These are phyloP conservation scores for Tieghemostelium lacteum DNA, from an alignment of 78 protist genomes.

Conservation along the genomic window DNA sequence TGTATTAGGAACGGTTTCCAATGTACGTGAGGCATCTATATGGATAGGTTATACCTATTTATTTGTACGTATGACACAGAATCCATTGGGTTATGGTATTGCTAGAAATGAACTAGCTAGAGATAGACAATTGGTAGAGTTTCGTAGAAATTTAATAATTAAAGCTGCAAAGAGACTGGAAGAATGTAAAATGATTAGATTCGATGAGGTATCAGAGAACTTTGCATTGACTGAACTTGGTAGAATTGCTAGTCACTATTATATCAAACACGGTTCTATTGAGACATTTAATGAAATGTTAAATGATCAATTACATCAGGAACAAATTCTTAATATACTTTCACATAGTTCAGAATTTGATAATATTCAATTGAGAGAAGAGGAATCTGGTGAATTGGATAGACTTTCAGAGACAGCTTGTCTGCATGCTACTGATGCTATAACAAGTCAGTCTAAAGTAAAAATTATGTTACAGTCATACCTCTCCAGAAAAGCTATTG, in stretches of 20 bases:
- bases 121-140: slow-evolving; percentile 83
- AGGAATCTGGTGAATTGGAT: slow-evolving; percentile 91
- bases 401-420: slow-evolving; percentile 39
- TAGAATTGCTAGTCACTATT: slow-evolving; percentile 94
- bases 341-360: slow-evolving; percentile 92
- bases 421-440: not conserved
- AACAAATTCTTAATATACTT: slow-evolving; percentile 85
- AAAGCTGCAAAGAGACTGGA: slow-evolving; percentile 86
- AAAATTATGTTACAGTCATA: slow-evolving; percentile 92
- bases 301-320: slow-evolving; percentile 63
- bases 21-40: slow-evolving; percentile 91
- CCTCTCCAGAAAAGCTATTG: slow-evolving; percentile 80
- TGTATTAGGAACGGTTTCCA: slow-evolving; percentile 97
- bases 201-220: slow-evolving; percentile 81
- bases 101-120: slow-evolving; percentile 16
- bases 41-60: slow-evolving; percentile 98
- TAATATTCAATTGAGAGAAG: slow-evolving; percentile 90
- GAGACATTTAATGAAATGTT: slow-evolving; percentile 79
- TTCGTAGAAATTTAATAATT: slow-evolving; percentile 64
- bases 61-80: slow-evolving; percentile 92
- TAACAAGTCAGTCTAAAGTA: slow-evolving; percentile 71
- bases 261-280: slow-evolving; percentile 90
- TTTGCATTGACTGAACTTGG: slow-evolving; percentile 87
- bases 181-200: slow-evolving; percentile 90
- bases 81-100: slow-evolving; percentile 96